Evolutionary conservation across 306 rosid genomes (phyloP).

Genomic region (Elaeagnus macrophylla): DNA sequence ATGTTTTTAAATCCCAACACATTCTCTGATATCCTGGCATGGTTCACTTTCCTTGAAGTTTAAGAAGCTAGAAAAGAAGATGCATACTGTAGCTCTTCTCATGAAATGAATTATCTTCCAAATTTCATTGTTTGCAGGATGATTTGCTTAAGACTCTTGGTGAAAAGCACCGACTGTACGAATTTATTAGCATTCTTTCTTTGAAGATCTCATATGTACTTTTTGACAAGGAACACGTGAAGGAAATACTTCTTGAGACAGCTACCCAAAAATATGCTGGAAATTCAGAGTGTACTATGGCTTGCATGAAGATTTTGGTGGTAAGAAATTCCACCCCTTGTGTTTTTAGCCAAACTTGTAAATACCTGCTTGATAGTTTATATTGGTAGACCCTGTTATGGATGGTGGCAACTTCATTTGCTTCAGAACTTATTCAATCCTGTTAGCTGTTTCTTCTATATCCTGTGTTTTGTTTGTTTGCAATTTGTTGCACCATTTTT

Average conservation of each 20-base stretch:
- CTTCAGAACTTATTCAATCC: no score
- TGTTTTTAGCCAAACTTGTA: neutral
- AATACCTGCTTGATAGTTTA: neutral
- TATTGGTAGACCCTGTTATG: no score
- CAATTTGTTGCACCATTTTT: no score
- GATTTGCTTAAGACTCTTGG: slow-evolving; percentile 84
- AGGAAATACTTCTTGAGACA: slow-evolving; percentile 59
- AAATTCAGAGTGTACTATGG: slow-evolving; percentile 31
- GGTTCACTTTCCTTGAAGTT: neutral
- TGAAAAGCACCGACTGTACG: slow-evolving; percentile 77
- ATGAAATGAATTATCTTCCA: slow-evolving; percentile 9
- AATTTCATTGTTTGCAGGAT: slow-evolving; percentile 43
- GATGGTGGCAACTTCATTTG: no score
- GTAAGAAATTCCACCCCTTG: slow-evolving; percentile 42
- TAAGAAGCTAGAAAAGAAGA: slow-evolving; percentile 7
- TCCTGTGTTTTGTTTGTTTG: no score
- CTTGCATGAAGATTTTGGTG: slow-evolving; percentile 80
- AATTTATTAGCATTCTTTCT: slow-evolving; percentile 58
- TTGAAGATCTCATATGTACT: slow-evolving; percentile 80
- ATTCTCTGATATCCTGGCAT: no score
- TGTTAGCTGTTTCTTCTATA: no score
- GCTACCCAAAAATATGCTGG: slow-evolving; percentile 45
- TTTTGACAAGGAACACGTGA: slow-evolving; percentile 89
- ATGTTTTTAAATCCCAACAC: no score
- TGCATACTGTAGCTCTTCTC: slow-evolving; percentile 15